Evolutionary conservation across 306 rosid species (phyloP).

Genomic region (Lupinus albus): DNA sequence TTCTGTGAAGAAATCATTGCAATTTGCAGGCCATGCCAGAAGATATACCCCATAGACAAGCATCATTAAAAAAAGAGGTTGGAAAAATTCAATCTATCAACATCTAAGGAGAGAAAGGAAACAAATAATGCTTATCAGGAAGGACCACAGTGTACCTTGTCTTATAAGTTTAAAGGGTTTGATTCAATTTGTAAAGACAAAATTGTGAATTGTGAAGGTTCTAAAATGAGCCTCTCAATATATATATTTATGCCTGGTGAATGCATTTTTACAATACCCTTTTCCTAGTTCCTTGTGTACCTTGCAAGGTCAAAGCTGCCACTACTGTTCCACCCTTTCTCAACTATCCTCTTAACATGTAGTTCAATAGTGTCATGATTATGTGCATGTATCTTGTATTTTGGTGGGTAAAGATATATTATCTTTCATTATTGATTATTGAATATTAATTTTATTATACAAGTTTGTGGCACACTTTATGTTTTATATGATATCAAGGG

Average conservation of each 20-base stretch:
- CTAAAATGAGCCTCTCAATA: constrained; percentile 15
- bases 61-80: constrained; percentile 8
- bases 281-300: neutral
- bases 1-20: constrained; percentile 27
- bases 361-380: no score
- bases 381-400: no score
- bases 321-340: no score
- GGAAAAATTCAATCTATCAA: constrained; percentile 31
- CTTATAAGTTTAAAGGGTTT: constrained; percentile 12
- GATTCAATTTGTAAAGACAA: constrained; percentile 26
- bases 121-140: constrained; percentile 18
- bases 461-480: no score
- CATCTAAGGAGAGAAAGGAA: constrained; percentile 31
- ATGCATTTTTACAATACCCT: constrained; percentile 1
- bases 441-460: no score
- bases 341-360: no score
- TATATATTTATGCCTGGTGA: constrained; percentile 24
- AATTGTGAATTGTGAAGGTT: constrained; percentile 17
- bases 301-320: no score
- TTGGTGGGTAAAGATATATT: no score
- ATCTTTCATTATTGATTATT: no score
- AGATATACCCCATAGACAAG: neutral
- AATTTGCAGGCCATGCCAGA: neutral
- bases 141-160: constrained; percentile 45
- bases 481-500: no score